Evolutionary conservation across 805 yeast species (phyloP), one percentile per base, ranked within the genome.

Genomic region (Kodamaea nitidulidarum): DNA sequence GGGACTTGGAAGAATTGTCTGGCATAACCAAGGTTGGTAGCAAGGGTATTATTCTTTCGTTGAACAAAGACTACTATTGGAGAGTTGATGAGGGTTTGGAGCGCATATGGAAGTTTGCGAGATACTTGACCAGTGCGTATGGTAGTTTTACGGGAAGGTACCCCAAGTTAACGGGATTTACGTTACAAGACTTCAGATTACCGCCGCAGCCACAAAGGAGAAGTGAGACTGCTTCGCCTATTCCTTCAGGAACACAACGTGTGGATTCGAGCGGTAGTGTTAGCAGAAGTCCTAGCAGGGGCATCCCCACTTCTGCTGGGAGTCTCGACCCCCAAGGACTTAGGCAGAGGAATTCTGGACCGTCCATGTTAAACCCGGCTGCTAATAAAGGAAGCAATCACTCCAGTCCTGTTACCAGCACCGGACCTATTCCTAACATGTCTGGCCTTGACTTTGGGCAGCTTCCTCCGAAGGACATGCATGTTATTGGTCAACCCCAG

Each of bases 21-120:
- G 58, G 61, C 31, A 58, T 90, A 2, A 78, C 80, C 22, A 69
- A 75, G 40, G 72, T 63, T 18, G 73, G 72, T 9, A 73, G 69
- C 2, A 73, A 76, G 36, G 88, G 90, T 2, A 68, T 85, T 41
- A 44, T 72, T 0, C 65, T 84, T 38, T 66, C 67, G 12, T 70
- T 91, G 55, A 84, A 84, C 29, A 90, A 88, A 54, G 78, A 73
- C 33, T 91, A 90, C 58, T 90, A 80, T 61, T 90, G 97, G 97
- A 50, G 52, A 42, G 53, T 60, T 3, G 61, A 57, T 17, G 74
- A 68, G 40, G 70, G 66, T 11, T 43, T 48, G 10, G 71, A 65
- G 32, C 50, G 71, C 20, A 45, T 63, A 15, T 52, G 57, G 54
- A 60, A 57, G 46, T 69, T 69, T 40, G 51, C 59, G 11, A 59